Conservation (phyloP, 192 early-diverging fungal species). For the Piromyces sp. region DNA sequence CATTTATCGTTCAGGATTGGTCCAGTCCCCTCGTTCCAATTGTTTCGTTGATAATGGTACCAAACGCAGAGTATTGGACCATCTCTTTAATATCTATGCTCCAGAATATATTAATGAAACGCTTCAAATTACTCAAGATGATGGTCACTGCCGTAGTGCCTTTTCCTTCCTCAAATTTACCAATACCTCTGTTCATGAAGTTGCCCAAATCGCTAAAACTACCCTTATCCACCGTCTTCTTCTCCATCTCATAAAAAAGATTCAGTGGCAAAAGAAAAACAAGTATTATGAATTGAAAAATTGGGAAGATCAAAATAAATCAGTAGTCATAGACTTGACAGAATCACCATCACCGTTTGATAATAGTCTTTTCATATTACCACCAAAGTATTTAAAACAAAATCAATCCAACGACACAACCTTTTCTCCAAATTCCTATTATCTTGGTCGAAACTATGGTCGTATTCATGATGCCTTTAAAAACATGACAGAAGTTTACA, state of each 20-base stretch:
- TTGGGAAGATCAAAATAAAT: neutral
- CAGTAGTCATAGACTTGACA: too few species aligned
- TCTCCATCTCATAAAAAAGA: neutral
- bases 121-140: slow-evolving; percentile 14
- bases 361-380: neutral
- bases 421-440: neutral
- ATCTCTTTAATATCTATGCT: slow-evolving; percentile 37
- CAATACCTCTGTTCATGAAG: neutral
- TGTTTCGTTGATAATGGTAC: neutral
- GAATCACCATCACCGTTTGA: neutral
- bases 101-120: slow-evolving; percentile 32
- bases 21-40: slow-evolving; percentile 4
- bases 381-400: neutral
- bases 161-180: neutral
- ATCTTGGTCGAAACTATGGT: neutral
- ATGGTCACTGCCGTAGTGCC: neutral
- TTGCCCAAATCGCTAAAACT: neutral
- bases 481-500: neutral
- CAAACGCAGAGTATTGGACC: slow-evolving; percentile 18
- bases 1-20: slow-evolving; percentile 46
- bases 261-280: neutral
- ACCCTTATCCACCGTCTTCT: neutral
- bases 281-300: neutral
- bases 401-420: neutral
- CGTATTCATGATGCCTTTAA: neutral